phyloP scores from a whole-genome alignment of 805 yeast species.

The Lipomyces kockii region DNA sequence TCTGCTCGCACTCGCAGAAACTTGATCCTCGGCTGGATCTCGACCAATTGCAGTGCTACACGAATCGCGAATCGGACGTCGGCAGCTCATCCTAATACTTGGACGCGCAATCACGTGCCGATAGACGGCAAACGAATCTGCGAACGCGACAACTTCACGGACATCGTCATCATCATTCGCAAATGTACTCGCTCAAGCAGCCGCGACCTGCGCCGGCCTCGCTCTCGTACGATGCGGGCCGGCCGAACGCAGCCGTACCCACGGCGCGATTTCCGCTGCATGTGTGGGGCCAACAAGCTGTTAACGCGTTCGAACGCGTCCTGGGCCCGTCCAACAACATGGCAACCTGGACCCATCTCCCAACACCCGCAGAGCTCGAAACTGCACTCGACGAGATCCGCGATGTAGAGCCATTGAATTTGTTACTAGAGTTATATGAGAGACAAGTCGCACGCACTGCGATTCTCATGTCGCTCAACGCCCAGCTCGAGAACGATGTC shows the following conservation, averaged over 20 bases:
- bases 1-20: neutral
- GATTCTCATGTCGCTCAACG: slow-evolving; percentile 19
- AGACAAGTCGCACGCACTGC: slow-evolving; percentile 32
- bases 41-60: neutral
- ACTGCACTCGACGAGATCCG: slow-evolving; percentile 11
- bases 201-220: slow-evolving; percentile 12
- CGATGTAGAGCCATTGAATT: slow-evolving; percentile 16
- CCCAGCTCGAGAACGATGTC: slow-evolving; percentile 21
- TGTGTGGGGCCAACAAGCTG: slow-evolving; percentile 18
- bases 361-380: slow-evolving; percentile 21
- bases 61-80: neutral
- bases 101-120: neutral
- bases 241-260: slow-evolving; percentile 20
- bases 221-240: slow-evolving; percentile 23
- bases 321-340: slow-evolving; percentile 31
- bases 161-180: neutral
- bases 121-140: neutral
- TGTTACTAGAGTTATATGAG: slow-evolving; percentile 26
- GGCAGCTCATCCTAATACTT: neutral
- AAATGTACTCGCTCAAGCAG: neutral
- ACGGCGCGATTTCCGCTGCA: slow-evolving; percentile 22
- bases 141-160: neutral
- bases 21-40: neutral
- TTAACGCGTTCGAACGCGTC: slow-evolving; percentile 22
- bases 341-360: slow-evolving; percentile 22